phyloP scores from a whole-genome alignment of 2,329 filamentous ascomycete species.

The Aspergillus sp. region DNA sequence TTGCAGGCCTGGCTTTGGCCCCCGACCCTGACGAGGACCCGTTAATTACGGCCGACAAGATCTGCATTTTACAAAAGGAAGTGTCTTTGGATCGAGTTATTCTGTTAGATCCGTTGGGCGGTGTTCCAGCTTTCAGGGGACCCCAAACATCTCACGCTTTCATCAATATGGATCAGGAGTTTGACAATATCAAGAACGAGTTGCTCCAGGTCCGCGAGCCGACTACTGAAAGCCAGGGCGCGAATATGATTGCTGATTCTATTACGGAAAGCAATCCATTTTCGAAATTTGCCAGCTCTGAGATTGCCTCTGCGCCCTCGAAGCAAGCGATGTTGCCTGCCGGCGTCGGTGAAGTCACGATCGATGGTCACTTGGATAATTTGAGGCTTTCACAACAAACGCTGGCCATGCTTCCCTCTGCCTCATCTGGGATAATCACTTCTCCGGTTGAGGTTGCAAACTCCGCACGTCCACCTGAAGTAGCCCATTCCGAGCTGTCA shows the following conservation, averaged over 20 bases:
- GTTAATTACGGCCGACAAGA: conserved; percentile 37
- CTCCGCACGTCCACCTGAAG: conserved; percentile 40
- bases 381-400: conserved; percentile 69
- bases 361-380: conserved; percentile 64
- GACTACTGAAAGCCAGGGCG: conserved; percentile 5
- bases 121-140: conserved; percentile 68
- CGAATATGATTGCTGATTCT: conserved; percentile 16
- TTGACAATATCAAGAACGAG: conserved; percentile 64
- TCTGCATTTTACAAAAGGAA: conserved; percentile 48
- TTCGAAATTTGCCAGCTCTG: conserved; percentile 42
- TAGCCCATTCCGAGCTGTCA: conserved; percentile 34
- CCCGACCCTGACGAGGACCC: conserved; percentile 47
- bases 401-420: conserved; percentile 74
- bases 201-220: conserved; percentile 45
- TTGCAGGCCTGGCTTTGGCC: conserved; percentile 64
- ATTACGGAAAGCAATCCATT: conserved; percentile 43
- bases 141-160: conserved; percentile 72
- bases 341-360: conserved; percentile 18
- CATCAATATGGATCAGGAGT: conserved; percentile 92
- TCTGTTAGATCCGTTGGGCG: conserved; percentile 81
- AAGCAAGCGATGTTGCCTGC: conserved; percentile 12
- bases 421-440: conserved; percentile 85
- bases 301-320: conserved; percentile 25
- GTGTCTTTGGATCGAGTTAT: conserved; percentile 81
- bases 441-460: conserved; percentile 80